Percentiles rank a stretch among this genome's conserved stretches.
Evolutionary conservation across 2,329 filamentous ascomycete genomes (phyloP).

Genomic region (Pochonia chlamydosporia): DNA sequence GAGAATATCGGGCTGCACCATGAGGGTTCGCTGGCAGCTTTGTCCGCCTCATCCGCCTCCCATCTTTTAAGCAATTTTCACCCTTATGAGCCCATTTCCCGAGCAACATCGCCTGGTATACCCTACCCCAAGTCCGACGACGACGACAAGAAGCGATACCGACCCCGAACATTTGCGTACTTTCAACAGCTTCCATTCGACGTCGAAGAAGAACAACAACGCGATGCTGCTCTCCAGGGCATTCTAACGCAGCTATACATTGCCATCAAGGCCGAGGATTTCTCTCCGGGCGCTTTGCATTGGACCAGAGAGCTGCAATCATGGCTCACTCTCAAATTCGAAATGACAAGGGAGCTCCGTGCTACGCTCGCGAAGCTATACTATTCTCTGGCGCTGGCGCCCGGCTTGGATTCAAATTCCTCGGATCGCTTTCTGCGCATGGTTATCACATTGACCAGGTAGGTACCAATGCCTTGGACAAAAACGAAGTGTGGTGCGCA

Average conservation of each 20-base stretch:
- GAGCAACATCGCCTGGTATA: slow-evolving; percentile 77
- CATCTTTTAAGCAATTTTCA: slow-evolving; percentile 32
- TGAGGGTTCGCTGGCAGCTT: slow-evolving; percentile 21
- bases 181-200: slow-evolving; percentile 83
- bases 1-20: slow-evolving; percentile 30
- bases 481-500: too few species aligned
- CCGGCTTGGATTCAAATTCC: slow-evolving; percentile 75
- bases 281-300: slow-evolving; percentile 86
- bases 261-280: slow-evolving; percentile 85
- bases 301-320: slow-evolving; percentile 95
- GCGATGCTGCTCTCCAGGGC: slow-evolving; percentile 73
- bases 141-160: slow-evolving; percentile 59
- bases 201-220: slow-evolving; percentile 72
- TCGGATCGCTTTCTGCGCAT: slow-evolving; percentile 92
- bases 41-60: slow-evolving; percentile 25
- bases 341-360: slow-evolving; percentile 79
- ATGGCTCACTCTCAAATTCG: slow-evolving; percentile 96
- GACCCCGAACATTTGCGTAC: slow-evolving; percentile 90
- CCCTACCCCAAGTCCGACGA: slow-evolving; percentile 45
- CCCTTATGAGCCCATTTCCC: slow-evolving; percentile 65
- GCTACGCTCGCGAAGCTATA: slow-evolving; percentile 84
- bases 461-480: slow-evolving; percentile 27
- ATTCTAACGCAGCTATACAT: slow-evolving; percentile 94
- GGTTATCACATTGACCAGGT: slow-evolving; percentile 96
- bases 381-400: slow-evolving; percentile 87